A percentile compares a stretch with the other conserved stretches of the same genome.
phyloP scores from a whole-genome alignment of 2,329 filamentous ascomycete genomes.

The Alternaria sp. region DNA sequence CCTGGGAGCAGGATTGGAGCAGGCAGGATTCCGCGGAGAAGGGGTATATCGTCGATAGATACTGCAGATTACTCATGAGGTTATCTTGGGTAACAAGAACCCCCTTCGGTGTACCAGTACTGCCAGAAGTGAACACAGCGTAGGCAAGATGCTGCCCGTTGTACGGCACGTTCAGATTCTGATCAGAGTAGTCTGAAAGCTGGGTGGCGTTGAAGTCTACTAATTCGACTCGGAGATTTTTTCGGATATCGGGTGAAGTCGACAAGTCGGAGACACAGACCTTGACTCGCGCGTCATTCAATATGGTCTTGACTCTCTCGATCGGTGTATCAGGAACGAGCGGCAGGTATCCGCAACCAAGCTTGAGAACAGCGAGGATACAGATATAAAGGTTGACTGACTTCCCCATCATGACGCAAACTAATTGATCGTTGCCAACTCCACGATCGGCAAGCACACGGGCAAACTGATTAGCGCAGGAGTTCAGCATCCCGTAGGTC shows the following conservation, averaged over 20 bases:
- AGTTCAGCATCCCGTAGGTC: constrained; percentile 73
- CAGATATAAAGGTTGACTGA: constrained; percentile 75
- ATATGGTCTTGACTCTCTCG: constrained; percentile 68
- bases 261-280: constrained; percentile 56
- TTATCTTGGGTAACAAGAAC: constrained; percentile 80
- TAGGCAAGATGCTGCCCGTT: constrained; percentile 70
- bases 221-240: constrained; percentile 17
- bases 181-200: constrained; percentile 39
- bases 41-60: constrained; percentile 73
- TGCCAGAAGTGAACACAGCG: constrained; percentile 84
- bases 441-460: constrained; percentile 61
- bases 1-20: constrained; percentile 83
- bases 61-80: constrained; percentile 77
- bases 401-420: constrained; percentile 83
- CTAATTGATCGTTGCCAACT: constrained; percentile 62
- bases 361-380: constrained; percentile 78
- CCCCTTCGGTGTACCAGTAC: constrained; percentile 81
- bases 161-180: constrained; percentile 51
- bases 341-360: constrained; percentile 82
- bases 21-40: constrained; percentile 64
- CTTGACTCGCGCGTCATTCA: constrained; percentile 66
- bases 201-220: constrained; percentile 46
- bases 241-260: constrained; percentile 16
- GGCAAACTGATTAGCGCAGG: constrained; percentile 70
- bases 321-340: constrained; percentile 75